Conservation (phyloP, 306 rosid genomes). For the Begonia masoniana region DNA sequence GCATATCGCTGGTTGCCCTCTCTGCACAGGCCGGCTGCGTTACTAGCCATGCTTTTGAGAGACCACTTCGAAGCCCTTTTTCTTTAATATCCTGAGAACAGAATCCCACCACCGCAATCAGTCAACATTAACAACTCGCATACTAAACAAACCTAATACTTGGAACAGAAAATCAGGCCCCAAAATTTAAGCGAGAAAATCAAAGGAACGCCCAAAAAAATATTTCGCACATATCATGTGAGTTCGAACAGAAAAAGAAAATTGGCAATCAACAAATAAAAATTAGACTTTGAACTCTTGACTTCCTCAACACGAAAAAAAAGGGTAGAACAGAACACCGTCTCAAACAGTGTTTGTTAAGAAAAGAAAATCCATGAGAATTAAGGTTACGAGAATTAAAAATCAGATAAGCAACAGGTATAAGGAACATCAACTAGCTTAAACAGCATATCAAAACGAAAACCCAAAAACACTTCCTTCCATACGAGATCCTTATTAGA, state of each 20-base stretch:
- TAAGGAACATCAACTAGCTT: not conserved
- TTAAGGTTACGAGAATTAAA: not conserved
- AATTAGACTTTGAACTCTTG: not conserved
- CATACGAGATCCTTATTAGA: too few relatives aligned
- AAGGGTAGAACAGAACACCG: too few relatives aligned
- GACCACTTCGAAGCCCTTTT: not conserved
- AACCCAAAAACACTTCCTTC: not conserved
- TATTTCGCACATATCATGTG: too few relatives aligned
- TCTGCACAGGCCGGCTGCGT: slow-evolving; percentile 69
- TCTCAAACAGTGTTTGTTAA: too few relatives aligned
- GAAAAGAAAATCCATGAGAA: not conserved
- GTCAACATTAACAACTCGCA: not conserved
- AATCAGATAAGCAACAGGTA: not conserved
- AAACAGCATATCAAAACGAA: not conserved
- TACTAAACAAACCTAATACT: not conserved
- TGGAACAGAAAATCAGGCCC: too few relatives aligned
- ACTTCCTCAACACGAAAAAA: too few relatives aligned
- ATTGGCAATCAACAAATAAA: too few relatives aligned
- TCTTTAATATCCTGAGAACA: not conserved
- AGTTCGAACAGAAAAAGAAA: not conserved
- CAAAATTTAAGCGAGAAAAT: not conserved
- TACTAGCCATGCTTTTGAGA: slow-evolving; percentile 45
- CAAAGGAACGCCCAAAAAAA: not conserved
- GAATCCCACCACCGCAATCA: not conserved
- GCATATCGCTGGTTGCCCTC: slow-evolving; percentile 95